Conservation (phyloP, 2,329 filamentous ascomycete genomes). For the Orbilia ellipsospora region DNA sequence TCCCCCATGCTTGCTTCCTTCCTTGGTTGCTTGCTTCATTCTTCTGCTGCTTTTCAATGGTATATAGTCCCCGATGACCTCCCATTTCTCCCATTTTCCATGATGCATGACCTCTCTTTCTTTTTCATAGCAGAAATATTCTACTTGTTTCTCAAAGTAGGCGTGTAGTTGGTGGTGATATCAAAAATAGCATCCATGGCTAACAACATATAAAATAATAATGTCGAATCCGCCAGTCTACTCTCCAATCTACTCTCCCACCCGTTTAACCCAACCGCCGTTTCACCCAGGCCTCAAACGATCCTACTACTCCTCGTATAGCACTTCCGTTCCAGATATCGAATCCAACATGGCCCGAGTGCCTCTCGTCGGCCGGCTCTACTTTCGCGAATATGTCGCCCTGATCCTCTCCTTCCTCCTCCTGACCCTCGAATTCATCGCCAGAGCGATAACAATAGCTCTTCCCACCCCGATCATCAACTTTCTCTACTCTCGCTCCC, state of each 20-base stretch:
- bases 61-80: constrained; percentile 39
- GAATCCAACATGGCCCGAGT: constrained; percentile 67
- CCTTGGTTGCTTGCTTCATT: not conserved
- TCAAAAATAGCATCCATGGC: not conserved
- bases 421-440: constrained; percentile 81
- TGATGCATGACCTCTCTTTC: not conserved
- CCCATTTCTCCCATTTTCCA: not conserved
- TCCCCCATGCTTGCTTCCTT: not conserved
- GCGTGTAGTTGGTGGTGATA: not conserved
- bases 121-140: not conserved
- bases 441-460: constrained; percentile 86
- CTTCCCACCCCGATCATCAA: constrained; percentile 83
- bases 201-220: constrained; percentile 11
- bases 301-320: constrained; percentile 39
- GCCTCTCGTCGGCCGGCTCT: constrained; percentile 73
- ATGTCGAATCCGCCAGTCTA: constrained; percentile 55
- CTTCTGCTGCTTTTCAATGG: constrained; percentile 2
- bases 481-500: constrained; percentile 84
- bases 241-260: constrained; percentile 40
- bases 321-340: constrained; percentile 13
- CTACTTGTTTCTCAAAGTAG: not conserved
- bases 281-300: constrained; percentile 53
- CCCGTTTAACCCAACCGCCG: constrained; percentile 33
- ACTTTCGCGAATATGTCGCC: constrained; percentile 82
- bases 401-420: constrained; percentile 85